Percentiles rank a stretch among this genome's conserved stretches.
Conservation (phyloP, 805 yeast genomes). For the Wickerhamiella sergipiensis region DNA sequence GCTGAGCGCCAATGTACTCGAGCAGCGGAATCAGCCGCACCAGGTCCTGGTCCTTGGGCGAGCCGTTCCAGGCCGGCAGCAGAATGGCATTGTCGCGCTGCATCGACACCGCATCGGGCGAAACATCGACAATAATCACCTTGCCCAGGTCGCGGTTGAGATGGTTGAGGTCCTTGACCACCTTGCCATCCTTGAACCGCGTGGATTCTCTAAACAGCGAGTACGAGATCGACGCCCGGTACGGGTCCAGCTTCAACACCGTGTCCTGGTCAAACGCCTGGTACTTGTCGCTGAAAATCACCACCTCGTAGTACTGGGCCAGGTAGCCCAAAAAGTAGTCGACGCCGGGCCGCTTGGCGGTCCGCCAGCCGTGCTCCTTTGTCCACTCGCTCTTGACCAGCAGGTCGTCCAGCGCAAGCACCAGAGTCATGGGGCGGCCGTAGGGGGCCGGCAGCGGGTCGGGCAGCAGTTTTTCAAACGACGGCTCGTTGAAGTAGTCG, state of each 20-base stretch:
- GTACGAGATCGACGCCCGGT: conserved; percentile 76
- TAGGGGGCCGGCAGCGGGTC: conserved; percentile 86
- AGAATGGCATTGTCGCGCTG: conserved; percentile 95
- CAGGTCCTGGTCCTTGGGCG: conserved; percentile 60
- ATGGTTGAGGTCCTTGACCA: conserved; percentile 77
- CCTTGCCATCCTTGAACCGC: conserved; percentile 73
- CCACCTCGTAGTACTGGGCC: conserved; percentile 92
- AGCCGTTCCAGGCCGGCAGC: conserved; percentile 76
- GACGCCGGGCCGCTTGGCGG: conserved; percentile 96
- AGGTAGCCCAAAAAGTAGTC: conserved; percentile 92
- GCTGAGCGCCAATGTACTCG: conserved; percentile 86
- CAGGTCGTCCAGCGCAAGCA: conserved; percentile 77
- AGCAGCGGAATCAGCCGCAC: conserved; percentile 78
- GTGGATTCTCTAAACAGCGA: conserved; percentile 86
- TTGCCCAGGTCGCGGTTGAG: conserved; percentile 84
- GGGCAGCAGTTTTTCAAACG: conserved; percentile 82
- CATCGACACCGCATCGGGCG: conserved; percentile 53
- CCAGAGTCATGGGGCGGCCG: conserved; percentile 83
- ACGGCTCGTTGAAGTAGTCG: conserved; percentile 83
- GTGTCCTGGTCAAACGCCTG: conserved; percentile 76
- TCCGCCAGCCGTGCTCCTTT: conserved; percentile 88
- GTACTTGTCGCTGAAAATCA: conserved; percentile 72
- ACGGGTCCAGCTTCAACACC: conserved; percentile 83
- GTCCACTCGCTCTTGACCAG: conserved; percentile 89
- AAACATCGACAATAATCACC: conserved; percentile 66